Percentiles rank a stretch among this genome's conserved stretches.
Evolutionary conservation across 129 eudicot species (phyloP).

Genomic region (Mikania micrantha): DNA sequence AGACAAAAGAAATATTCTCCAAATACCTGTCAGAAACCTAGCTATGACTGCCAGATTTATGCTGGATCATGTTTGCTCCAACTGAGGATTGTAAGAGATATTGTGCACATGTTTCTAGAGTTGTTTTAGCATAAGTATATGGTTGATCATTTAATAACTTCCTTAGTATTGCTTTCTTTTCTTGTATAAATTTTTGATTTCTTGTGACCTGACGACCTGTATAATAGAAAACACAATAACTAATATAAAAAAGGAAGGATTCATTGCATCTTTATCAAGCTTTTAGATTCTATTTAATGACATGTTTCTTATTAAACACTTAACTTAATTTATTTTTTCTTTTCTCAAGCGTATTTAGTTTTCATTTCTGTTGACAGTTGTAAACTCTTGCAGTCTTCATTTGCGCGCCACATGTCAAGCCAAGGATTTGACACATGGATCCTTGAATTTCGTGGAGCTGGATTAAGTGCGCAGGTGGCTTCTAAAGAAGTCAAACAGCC

Average conservation of each 20-base stretch:
- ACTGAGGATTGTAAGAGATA: neutral
- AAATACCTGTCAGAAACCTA: neutral
- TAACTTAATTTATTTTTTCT: neutral
- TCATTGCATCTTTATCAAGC: neutral
- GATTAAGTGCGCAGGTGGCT: slow-evolving; percentile 51
- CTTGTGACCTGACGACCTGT: no score
- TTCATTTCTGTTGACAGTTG: slow-evolving; percentile 9
- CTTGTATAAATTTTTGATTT: neutral
- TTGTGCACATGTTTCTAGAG: neutral
- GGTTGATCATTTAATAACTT: neutral
- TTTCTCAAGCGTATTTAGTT: slow-evolving; percentile 1
- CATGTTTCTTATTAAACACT: neutral
- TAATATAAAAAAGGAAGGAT: neutral
- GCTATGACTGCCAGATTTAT: neutral
- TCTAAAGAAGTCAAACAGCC: slow-evolving; percentile 33
- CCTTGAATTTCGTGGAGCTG: slow-evolving; percentile 83
- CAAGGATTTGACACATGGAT: slow-evolving; percentile 89
- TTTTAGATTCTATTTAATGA: neutral
- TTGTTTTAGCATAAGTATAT: neutral
- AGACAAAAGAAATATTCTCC: neutral
- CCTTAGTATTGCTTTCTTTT: neutral
- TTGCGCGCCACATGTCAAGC: slow-evolving; percentile 72
- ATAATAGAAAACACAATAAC: no score
- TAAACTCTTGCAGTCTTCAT: slow-evolving; percentile 57
- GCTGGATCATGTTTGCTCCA: neutral